Evolutionary conservation across 164 flowering plant genomes (phyloP).

Genomic region (Litsea cubeba): DNA sequence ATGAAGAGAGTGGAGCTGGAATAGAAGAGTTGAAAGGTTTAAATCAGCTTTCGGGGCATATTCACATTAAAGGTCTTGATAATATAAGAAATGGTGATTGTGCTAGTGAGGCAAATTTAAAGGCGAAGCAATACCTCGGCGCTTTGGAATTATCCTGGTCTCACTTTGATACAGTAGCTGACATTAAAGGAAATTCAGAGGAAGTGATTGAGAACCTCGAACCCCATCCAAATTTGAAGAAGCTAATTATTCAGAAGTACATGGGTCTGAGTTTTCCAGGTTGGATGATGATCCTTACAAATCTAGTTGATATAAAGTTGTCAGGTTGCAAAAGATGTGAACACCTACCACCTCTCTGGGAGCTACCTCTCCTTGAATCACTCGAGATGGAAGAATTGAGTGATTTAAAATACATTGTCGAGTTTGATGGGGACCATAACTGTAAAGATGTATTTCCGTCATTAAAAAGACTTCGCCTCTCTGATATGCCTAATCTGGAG

Average conservation of each 20-base stretch:
- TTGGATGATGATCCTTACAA: conserved; percentile 1
- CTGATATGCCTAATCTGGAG: background rate
- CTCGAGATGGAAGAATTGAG: background rate
- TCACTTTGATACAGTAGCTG: rapidly evolving
- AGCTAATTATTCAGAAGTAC: background rate
- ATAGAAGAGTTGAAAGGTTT: background rate
- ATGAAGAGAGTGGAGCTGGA: background rate
- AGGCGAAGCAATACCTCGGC: background rate
- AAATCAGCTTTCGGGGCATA: background rate
- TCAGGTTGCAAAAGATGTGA: background rate
- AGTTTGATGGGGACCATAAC: too few relatives aligned
- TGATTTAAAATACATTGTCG: background rate
- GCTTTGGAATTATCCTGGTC: background rate
- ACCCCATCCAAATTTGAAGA: conserved; percentile 8
- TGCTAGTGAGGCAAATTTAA: background rate
- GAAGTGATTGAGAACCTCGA: background rate
- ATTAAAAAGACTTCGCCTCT: background rate
- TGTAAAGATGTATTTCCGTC: background rate
- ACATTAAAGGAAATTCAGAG: background rate
- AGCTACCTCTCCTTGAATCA: background rate
- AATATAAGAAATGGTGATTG: background rate
- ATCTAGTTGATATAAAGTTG: background rate
- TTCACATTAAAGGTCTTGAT: background rate
- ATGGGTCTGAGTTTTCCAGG: background rate
- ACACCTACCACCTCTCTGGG: background rate